Evolutionary conservation across 2,329 filamentous ascomycete species (phyloP).

Genomic region (Fusarium burgessii): DNA sequence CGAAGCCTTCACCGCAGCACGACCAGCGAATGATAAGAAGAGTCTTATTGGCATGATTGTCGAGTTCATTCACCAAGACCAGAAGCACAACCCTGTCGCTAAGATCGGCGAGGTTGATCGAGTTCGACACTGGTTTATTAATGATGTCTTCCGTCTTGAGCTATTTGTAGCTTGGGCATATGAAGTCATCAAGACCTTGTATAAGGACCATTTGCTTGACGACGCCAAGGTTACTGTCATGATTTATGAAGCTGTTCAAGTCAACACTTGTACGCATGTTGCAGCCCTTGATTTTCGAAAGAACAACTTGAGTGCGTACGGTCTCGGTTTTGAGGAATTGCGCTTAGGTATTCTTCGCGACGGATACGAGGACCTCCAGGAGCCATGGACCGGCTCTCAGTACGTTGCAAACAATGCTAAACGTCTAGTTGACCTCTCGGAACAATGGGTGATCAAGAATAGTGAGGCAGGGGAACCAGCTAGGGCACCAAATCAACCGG

Average conservation of each 20-base stretch:
- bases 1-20: conserved; percentile 73
- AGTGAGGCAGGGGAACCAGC: conserved; percentile 50
- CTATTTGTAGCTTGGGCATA: conserved; percentile 83
- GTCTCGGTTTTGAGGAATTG: conserved; percentile 75
- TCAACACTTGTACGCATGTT: conserved; percentile 68
- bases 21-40: conserved; percentile 71
- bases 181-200: conserved; percentile 79
- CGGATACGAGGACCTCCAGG: conserved; percentile 76
- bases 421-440: conserved; percentile 69
- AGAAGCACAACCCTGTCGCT: conserved; percentile 75
- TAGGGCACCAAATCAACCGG: conserved; percentile 51
- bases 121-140: conserved; percentile 88
- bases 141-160: conserved; percentile 78
- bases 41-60: conserved; percentile 81
- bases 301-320: conserved; percentile 77
- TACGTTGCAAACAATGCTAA: conserved; percentile 72
- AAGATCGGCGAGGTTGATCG: conserved; percentile 79
- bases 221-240: conserved; percentile 65
- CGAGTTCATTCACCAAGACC: conserved; percentile 79
- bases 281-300: conserved; percentile 78
- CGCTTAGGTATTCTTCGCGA: conserved; percentile 72
- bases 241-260: conserved; percentile 74
- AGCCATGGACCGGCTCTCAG: conserved; percentile 86
- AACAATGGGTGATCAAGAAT: conserved; percentile 66
- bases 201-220: conserved; percentile 70